Evolutionary conservation across 2,329 filamentous ascomycete species (phyloP).

Genomic region (Colletotrichum camelliae): DNA sequence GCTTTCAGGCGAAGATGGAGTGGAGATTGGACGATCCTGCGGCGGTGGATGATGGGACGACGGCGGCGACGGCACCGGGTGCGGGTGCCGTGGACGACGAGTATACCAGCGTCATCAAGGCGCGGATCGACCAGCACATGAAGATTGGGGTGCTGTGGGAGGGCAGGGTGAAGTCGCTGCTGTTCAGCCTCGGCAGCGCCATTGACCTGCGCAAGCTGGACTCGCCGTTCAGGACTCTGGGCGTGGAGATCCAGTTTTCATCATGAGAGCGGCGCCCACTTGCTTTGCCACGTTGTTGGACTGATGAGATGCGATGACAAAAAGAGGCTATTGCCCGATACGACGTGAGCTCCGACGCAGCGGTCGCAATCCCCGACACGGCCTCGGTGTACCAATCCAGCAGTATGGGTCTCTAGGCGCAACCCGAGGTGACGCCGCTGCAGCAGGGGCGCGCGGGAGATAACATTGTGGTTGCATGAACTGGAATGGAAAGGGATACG

Average conservation of each 20-base stretch:
- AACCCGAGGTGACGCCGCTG: not conserved
- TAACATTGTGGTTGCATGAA: not conserved
- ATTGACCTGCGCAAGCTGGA: constrained; percentile 80
- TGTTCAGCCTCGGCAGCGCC: constrained; percentile 89
- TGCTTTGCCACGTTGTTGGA: not conserved
- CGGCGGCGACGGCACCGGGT: constrained; percentile 20
- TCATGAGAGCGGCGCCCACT: constrained; percentile 54
- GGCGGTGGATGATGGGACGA: constrained; percentile 27
- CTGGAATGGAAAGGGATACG: not conserved
- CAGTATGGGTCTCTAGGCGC: not conserved
- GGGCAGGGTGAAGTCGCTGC: constrained; percentile 86
- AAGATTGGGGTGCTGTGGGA: constrained; percentile 91
- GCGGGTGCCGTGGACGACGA: constrained; percentile 57
- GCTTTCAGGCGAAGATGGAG: constrained; percentile 60
- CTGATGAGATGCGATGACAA: not conserved
- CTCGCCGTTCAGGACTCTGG: constrained; percentile 78
- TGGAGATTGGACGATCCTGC: constrained; percentile 47
- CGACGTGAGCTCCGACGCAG: not conserved
- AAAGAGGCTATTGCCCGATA: not conserved
- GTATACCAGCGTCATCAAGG: constrained; percentile 87
- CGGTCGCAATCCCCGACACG: not conserved
- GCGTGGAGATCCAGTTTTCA: constrained; percentile 83
- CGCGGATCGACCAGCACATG: constrained; percentile 86
- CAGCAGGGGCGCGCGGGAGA: not conserved
- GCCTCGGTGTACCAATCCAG: not conserved